Conservation (phyloP, 768 basidiomycete genomes). For the Agaricus sinodeliciosus region DNA sequence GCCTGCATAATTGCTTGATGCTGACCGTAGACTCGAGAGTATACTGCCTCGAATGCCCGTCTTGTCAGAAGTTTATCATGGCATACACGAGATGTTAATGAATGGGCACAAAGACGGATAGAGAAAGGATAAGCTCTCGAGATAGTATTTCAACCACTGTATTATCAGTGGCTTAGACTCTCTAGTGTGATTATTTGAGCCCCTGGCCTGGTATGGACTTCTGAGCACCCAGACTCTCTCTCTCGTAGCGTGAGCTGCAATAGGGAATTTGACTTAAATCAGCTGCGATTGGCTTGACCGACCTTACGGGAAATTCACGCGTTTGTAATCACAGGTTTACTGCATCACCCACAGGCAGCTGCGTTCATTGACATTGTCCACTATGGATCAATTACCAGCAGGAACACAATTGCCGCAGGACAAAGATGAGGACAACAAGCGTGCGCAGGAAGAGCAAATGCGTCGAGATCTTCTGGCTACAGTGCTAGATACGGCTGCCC, state of each 20-base stretch:
- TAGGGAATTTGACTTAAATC: no score
- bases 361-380: not conserved
- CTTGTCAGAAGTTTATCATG: constrained; percentile 51
- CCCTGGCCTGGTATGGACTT: no score
- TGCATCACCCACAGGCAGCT: no score
- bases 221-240: no score
- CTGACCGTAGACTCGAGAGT: constrained; percentile 34
- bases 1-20: not conserved
- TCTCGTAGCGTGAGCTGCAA: no score
- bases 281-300: no score
- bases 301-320: no score
- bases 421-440: constrained; percentile 47
- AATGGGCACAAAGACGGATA: not conserved
- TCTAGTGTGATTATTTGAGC: no score
- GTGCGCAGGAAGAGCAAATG: constrained; percentile 68
- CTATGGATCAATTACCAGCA: constrained; percentile 3
- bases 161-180: no score
- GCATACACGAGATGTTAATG: constrained; percentile 43
- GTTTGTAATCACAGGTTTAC: not conserved
- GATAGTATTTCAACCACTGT: no score
- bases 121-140: not conserved
- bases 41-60: constrained; percentile 57
- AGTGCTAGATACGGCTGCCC: constrained; percentile 68
- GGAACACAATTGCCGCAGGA: constrained; percentile 6
- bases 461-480: constrained; percentile 72